phyloP scores from a whole-genome alignment of 2,329 filamentous ascomycete genomes.

The Berkeleyomyces rouxiae region DNA sequence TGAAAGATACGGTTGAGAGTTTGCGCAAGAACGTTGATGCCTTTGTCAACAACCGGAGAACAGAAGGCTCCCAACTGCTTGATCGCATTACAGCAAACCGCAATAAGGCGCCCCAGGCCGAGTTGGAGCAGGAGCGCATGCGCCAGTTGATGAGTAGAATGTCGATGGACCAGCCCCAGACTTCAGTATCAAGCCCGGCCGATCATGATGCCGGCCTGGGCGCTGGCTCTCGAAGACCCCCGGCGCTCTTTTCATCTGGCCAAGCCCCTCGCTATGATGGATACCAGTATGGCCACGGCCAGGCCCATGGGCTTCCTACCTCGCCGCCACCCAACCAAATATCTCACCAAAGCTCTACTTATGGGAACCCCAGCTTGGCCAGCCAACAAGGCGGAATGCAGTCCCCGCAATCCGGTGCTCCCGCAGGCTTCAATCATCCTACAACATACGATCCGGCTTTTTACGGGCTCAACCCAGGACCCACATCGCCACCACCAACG shows the following conservation, averaged over 20 bases:
- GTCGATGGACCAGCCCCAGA: conserved; percentile 52
- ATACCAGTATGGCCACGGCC: conserved; percentile 38
- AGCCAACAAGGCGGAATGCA: conserved; percentile 22
- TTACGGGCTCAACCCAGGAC: conserved; percentile 40
- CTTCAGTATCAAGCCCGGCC: conserved; percentile 20
- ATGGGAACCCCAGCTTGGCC: conserved; percentile 17
- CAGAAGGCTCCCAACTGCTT: conserved; percentile 80
- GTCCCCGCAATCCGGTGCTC: conserved; percentile 7
- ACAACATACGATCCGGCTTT: conserved; percentile 39
- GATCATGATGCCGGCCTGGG: conserved; percentile 18
- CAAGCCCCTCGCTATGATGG: conserved; percentile 34
- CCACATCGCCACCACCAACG: conserved; percentile 46
- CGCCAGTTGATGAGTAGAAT: conserved; percentile 88
- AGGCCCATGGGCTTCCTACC: conserved; percentile 42
- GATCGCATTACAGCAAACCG: conserved; percentile 62
- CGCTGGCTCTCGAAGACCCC: conserved; percentile 19
- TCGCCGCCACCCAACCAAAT: conserved; percentile 37
- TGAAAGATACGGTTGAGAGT: conserved; percentile 86
- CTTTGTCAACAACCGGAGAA: conserved; percentile 85
- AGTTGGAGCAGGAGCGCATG: conserved; percentile 74
- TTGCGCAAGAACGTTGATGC: conserved; percentile 90
- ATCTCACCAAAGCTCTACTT: conserved; percentile 21
- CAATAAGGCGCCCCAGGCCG: conserved; percentile 42
- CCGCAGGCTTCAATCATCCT: conserved; percentile 29
- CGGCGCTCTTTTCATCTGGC: conserved; percentile 33